phyloP scores from a whole-genome alignment of 306 rosid species.

The Cyamopsis tetragonoloba region DNA sequence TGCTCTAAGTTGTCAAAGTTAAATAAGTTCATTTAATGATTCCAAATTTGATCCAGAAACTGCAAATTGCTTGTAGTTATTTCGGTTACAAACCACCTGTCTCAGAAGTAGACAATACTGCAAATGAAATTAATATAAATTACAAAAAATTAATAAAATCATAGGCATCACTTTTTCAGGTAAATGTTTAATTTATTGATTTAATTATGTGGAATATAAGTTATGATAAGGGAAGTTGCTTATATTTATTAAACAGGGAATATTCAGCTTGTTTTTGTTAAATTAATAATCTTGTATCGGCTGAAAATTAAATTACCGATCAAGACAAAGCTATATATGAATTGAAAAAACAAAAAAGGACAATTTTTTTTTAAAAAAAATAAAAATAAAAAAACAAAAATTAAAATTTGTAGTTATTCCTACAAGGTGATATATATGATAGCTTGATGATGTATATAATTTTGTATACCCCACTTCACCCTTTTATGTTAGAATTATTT shows the following conservation, averaged over 20 bases:
- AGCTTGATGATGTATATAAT: background rate
- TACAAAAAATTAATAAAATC: background rate
- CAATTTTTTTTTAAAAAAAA: too few species aligned
- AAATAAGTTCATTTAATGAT: slow-evolving; percentile 23
- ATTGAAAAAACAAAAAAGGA: background rate
- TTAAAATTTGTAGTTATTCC: background rate
- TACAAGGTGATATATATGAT: background rate
- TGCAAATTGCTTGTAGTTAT: slow-evolving; percentile 41
- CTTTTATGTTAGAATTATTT: background rate
- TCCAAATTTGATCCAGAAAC: slow-evolving; percentile 3
- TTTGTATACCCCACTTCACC: background rate
- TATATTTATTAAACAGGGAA: slow-evolving; percentile 10
- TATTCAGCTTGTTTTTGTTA: too few species aligned
- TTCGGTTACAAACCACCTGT: slow-evolving; percentile 40
- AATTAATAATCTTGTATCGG: background rate
- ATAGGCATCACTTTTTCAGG: slow-evolving; percentile 23
- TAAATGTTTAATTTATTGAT: slow-evolving; percentile 6
- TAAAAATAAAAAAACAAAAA: background rate
- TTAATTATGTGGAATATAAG: slow-evolving; percentile 16
- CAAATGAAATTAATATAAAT: background rate
- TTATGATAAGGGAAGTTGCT: slow-evolving; percentile 17
- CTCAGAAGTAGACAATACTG: background rate
- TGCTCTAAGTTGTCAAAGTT: slow-evolving; percentile 31
- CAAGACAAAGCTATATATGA: background rate
- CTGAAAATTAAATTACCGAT: background rate